Evolutionary conservation across 306 rosid genomes (phyloP), one percentile per base, ranked within the genome.

Genomic region (Acacia crassicarpa): DNA sequence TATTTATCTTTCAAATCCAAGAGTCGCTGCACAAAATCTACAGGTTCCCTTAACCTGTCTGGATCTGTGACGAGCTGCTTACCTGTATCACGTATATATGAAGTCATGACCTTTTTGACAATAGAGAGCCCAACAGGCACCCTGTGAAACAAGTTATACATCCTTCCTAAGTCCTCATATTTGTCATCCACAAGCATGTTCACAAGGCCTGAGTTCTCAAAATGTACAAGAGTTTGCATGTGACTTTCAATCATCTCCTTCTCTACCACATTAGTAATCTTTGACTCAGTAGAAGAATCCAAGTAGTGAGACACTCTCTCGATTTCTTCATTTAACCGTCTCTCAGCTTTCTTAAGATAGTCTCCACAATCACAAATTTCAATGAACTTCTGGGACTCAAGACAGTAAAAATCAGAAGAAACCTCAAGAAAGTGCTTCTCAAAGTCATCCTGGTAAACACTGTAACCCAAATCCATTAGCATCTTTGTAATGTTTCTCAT

Each of bases 181-280:
- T 89, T 89, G 81, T 86, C 92, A 80, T 84, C 81, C 66, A 84
- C 59, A 65, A 89, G 87, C 92, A 89, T 86, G 53, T 76, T 84
- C 44, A 86, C 90, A 43, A 89, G 76, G 71, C 92, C 90, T 1
- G 92, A 89, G 84, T 89, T 89, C 73, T 89, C 91, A 90, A 89
- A 84, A 49, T 86, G 87, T 62, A 86, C 88, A 23, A 89, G 83
- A 23, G 81, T 80, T 25, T 77, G 85, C 87, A 89, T 84, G 76
- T 89, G 90, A 49, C 51, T 86, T 77, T 86, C 87, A 80, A 89
- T 84, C 88, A 89, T 84, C 84, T 86, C 90, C 67, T 84, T 84
- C 82, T 89, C 90, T 38, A 89, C 90, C 79, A 84, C 90, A 40
- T 45, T 80, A 67, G 85, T 86, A 77, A 89, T 86, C 84, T 84